These are phyloP conservation scores for Lithospermum erythrorhizon DNA, from an alignment of 257 asterid genomes.

Conservation along the genomic window DNA sequence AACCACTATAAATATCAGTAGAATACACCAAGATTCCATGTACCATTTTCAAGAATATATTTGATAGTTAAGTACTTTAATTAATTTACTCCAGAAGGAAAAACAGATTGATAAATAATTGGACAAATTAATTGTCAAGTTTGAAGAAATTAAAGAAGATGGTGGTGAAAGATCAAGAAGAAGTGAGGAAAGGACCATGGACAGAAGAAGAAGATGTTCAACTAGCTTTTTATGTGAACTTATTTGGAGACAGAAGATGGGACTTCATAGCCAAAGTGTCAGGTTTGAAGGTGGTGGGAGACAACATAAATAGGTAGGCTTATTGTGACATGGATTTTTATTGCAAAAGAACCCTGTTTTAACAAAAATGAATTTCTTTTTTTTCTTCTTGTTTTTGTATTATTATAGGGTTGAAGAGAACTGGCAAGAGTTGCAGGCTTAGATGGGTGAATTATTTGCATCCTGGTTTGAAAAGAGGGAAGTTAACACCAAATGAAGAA, in stretches of 20 bases:
- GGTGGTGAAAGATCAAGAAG: conserved; percentile 21
- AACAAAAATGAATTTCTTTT: conserved; percentile 8
- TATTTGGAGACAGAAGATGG: conserved; percentile 92
- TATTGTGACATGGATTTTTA: conserved; percentile 47
- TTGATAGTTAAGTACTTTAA: neutral
- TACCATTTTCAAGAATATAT: conserved; percentile 4
- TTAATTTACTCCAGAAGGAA: neutral
- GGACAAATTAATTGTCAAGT: neutral
- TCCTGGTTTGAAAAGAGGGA: conserved; percentile 74
- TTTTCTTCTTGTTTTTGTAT: neutral
- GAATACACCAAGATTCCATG: neutral
- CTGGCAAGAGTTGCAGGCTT: conserved; percentile 88
- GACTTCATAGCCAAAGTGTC: conserved; percentile 93
- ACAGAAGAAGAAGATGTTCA: conserved; percentile 81
- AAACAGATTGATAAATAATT: too few species aligned
- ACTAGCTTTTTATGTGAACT: conserved; percentile 67
- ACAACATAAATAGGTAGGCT: conserved; percentile 72
- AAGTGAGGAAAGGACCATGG: conserved; percentile 75
- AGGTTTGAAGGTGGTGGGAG: conserved; percentile 99
- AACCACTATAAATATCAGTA: conserved; percentile 21
- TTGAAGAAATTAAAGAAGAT: conserved; percentile 2
- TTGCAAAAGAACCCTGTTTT: conserved; percentile 10
- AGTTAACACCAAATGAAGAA: conserved; percentile 75
- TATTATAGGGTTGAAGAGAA: conserved; percentile 58
- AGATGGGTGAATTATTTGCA: conserved; percentile 91